Evolutionary conservation across 345 rosid genomes (phyloP).

Genomic region (Capsella bursapastoris): DNA sequence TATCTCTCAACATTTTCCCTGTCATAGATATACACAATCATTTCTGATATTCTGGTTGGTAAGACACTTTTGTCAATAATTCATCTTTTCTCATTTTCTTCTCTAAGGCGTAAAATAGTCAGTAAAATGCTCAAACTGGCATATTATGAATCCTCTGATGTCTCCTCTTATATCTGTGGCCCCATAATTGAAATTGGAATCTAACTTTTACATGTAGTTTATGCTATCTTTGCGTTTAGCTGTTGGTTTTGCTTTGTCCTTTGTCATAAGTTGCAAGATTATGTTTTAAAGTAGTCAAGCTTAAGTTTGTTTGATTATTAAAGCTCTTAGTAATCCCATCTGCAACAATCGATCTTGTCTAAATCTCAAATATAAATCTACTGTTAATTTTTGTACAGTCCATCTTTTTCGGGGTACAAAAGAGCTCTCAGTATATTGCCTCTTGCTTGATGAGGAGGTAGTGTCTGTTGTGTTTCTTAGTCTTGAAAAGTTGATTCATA

Average conservation of each 20-base stretch:
- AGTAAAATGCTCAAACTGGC: background rate
- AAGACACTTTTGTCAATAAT: background rate
- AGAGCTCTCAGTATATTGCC: background rate
- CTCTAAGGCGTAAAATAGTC: background rate
- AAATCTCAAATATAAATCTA: background rate
- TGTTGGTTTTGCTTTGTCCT: background rate
- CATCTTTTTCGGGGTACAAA: background rate
- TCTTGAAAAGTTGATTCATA: background rate
- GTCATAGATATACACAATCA: background rate
- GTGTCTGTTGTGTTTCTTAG: background rate
- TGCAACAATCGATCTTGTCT: background rate
- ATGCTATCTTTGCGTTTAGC: background rate
- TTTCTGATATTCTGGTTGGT: constrained; percentile 5
- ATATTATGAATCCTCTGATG: background rate
- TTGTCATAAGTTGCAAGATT: constrained; percentile 11
- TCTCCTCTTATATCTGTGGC: background rate
- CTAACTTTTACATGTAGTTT: background rate
- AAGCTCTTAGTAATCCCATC: background rate
- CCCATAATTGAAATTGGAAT: background rate
- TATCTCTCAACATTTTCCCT: background rate
- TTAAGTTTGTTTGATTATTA: background rate
- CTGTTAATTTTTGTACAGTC: background rate
- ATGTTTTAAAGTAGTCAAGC: background rate
- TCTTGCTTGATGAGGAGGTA: background rate
- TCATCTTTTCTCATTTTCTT: background rate